A percentile compares a stretch with the other conserved stretches of the same genome.
These are phyloP conservation scores for Jacaranda mimosifolia DNA, from an alignment of 257 asterid genomes.

Conservation along the genomic window DNA sequence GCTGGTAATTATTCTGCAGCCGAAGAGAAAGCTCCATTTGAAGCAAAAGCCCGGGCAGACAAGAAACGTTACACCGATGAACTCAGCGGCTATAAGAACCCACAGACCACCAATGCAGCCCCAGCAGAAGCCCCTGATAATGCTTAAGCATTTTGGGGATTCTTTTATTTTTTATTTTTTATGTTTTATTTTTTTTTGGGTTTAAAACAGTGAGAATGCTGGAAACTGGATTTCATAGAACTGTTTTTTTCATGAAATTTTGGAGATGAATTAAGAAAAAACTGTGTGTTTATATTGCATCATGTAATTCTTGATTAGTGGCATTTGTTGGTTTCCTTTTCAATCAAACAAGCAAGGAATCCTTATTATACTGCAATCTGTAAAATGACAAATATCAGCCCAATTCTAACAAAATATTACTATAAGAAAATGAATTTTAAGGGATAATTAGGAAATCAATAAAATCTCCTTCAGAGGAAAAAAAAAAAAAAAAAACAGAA, in stretches of 20 bases:
- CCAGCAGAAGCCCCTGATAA: constrained; percentile 53
- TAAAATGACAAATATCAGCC: too few species aligned
- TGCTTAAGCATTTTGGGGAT: constrained; percentile 28
- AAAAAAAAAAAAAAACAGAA: too few species aligned
- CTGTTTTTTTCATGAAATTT: neutral
- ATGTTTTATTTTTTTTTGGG: neutral
- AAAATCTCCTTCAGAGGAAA: too few species aligned
- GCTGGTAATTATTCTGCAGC: constrained; percentile 41
- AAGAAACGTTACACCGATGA: constrained; percentile 64
- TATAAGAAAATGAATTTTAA: too few species aligned
- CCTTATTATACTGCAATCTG: too few species aligned
- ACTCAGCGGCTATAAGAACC: constrained; percentile 59
- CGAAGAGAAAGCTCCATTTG: constrained; percentile 72
- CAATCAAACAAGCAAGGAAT: too few species aligned
- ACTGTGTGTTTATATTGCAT: neutral
- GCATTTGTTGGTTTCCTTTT: too few species aligned
- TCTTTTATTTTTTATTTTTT: too few species aligned
- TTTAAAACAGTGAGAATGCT: neutral
- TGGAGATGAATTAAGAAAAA: neutral
- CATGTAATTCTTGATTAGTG: too few species aligned
- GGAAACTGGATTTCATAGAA: neutral
- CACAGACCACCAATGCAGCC: constrained; percentile 43
- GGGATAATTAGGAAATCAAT: too few species aligned
- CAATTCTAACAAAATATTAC: too few species aligned
- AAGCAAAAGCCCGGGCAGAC: constrained; percentile 70